Evolutionary conservation across 805 yeast species (phyloP).

Genomic region (Lipomyces anomalus): DNA sequence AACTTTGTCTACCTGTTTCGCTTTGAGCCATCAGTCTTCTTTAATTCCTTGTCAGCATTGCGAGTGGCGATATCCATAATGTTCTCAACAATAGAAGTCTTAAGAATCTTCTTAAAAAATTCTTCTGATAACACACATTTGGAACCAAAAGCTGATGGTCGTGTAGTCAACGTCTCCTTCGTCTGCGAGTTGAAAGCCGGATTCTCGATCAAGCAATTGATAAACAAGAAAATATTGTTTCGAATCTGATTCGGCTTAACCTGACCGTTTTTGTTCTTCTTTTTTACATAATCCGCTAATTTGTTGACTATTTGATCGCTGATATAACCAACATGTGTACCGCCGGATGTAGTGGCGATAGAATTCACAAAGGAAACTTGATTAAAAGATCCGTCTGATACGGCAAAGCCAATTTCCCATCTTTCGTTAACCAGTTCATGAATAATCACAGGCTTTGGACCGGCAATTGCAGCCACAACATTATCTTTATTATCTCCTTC

Average conservation of each 20-base stretch:
- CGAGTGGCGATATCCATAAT: slow-evolving; percentile 78
- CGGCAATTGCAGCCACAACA: slow-evolving; percentile 32
- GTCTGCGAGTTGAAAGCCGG: slow-evolving; percentile 98
- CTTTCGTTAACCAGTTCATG: slow-evolving; percentile 77
- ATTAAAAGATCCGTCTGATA: slow-evolving; percentile 81
- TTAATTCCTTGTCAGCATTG: slow-evolving; percentile 80
- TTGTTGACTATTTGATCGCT: slow-evolving; percentile 79
- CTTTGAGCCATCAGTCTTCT: slow-evolving; percentile 79
- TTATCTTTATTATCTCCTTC: slow-evolving; percentile 27
- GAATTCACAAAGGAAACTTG: slow-evolving; percentile 97
- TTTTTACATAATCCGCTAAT: slow-evolving; percentile 66
- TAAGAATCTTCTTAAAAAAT: slow-evolving; percentile 64
- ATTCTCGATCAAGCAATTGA: slow-evolving; percentile 88
- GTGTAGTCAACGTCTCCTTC: slow-evolving; percentile 89
- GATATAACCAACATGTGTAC: slow-evolving; percentile 85
- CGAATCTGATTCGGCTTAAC: slow-evolving; percentile 84
- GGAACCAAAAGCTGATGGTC: slow-evolving; percentile 84
- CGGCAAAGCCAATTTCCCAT: slow-evolving; percentile 95
- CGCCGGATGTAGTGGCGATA: slow-evolving; percentile 95
- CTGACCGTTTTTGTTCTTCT: slow-evolving; percentile 58
- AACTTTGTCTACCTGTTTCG: too few species aligned
- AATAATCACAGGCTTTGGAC: slow-evolving; percentile 51
- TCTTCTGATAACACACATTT: slow-evolving; percentile 69
- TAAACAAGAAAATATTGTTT: slow-evolving; percentile 81
- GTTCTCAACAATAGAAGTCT: slow-evolving; percentile 64